Evolutionary conservation across 2,329 filamentous ascomycete genomes (phyloP), one percentile per base, ranked within the genome.

Genomic region (Ciborinia camelliae): DNA sequence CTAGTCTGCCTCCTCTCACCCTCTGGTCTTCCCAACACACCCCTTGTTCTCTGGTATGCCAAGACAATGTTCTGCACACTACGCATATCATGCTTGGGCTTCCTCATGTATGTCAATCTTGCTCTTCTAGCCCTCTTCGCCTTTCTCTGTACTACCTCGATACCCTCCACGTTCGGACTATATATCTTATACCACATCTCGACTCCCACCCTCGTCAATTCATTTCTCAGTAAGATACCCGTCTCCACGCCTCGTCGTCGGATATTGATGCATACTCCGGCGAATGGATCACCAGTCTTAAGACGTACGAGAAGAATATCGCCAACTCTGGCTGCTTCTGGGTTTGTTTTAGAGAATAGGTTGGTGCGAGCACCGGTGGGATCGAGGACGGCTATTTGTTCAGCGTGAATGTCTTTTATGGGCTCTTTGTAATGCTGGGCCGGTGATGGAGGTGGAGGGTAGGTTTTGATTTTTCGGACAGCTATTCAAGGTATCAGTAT

Each of bases 141-240:
- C 69, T 86, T 84, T 72, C 94, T 83, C 85, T 96, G 91, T 77
- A 98, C 90, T 72, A 99, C 89, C 79, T 99, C 94, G 74, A 99
- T 92, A 69, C 91, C 91, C 75, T 90, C 87, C 39, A 98, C 89
- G 75, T 91, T 90, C 67, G 94, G 94, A 75, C 87, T 91, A 81
- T 95, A 98, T 66, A 98, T 83, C 82, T 99, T 99, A 79, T 90
- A 92, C 88, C 92, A 97, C 91, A 97, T 95, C 84, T 99, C 95
- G 66, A 97, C 91, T 67, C 91, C 91, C 8, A 96, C 86, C 72
- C 90, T 86, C 70, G 91, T 93, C 72, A 99, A 80, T 75, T 96
- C 88, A 72, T 94, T 94, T 64, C 95, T 86, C 66, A 99, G 82
- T 66, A 97, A 80, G 63, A 99, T 89, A 5, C 90, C 90, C 2